Evolutionary conservation across 768 basidiomycete genomes (phyloP).

Genomic region (Steccherinum ochraceum): DNA sequence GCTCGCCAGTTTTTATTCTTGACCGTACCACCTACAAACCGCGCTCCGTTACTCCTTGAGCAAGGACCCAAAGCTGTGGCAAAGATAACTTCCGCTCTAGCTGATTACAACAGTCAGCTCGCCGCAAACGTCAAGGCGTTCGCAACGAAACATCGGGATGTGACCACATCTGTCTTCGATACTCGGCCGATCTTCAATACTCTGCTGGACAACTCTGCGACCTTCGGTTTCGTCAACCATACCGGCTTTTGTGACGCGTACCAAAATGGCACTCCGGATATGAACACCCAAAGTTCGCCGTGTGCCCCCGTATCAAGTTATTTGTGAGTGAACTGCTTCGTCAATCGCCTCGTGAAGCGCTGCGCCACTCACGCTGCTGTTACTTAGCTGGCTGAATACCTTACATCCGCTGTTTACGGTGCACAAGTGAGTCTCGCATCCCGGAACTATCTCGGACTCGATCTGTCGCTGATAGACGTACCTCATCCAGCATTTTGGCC

Average conservation of each 20-base stretch:
- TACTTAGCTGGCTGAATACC: slow-evolving; percentile 49
- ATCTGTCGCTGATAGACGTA: slow-evolving; percentile 1
- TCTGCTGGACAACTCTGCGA: slow-evolving; percentile 43
- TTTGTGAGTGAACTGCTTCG: slow-evolving; percentile 45
- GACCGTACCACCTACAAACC: slow-evolving; percentile 33
- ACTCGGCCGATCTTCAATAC: slow-evolving; percentile 53
- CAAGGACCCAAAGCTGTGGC: slow-evolving; percentile 26
- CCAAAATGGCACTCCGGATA: slow-evolving; percentile 46
- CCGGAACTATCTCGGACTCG: slow-evolving; percentile 2
- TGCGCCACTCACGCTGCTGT: neutral
- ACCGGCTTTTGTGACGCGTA: slow-evolving; percentile 58
- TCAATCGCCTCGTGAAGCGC: too few relatives aligned
- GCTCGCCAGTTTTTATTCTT: slow-evolving; percentile 30
- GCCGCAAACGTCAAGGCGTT: slow-evolving; percentile 31
- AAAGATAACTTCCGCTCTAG: slow-evolving; percentile 29
- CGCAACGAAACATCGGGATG: slow-evolving; percentile 32
- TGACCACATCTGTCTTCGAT: slow-evolving; percentile 39
- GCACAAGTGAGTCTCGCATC: slow-evolving; percentile 40
- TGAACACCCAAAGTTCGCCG: slow-evolving; percentile 46
- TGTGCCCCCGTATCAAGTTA: slow-evolving; percentile 62
- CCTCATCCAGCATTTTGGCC: slow-evolving; percentile 37
- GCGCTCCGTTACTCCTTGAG: slow-evolving; percentile 32
- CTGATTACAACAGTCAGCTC: slow-evolving; percentile 48
- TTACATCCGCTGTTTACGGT: slow-evolving; percentile 60
- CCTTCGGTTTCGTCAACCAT: slow-evolving; percentile 50